Percentiles rank a stretch among this genome's conserved stretches.
These are phyloP conservation scores for Plasmodium gaboni DNA, from an alignment of 169 alveolate genomes.

Conservation along the genomic window DNA sequence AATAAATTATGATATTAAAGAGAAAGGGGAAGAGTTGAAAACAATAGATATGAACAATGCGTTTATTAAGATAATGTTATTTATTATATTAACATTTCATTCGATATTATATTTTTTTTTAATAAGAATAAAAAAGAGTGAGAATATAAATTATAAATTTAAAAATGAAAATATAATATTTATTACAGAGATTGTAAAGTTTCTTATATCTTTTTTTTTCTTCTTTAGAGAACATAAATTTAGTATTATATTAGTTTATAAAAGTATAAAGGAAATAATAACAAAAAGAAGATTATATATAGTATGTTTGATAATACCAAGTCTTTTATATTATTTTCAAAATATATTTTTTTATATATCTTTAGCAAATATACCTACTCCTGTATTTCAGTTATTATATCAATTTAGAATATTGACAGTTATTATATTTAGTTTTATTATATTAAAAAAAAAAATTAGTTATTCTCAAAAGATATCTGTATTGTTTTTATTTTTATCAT, in stretches of 20 bases:
- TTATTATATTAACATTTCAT: slow-evolving; percentile 18
- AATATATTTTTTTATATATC: slow-evolving; percentile 53
- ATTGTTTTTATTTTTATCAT: slow-evolving; percentile 32
- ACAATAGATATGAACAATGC: not conserved
- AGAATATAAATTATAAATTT: slow-evolving; percentile 34
- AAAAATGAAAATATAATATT: slow-evolving; percentile 52
- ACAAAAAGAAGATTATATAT: slow-evolving; percentile 9
- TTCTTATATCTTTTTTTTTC: slow-evolving; percentile 10
- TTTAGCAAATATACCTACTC: slow-evolving; percentile 37
- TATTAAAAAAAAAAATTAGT: slow-evolving; percentile 31
- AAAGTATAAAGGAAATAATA: slow-evolving; percentile 1
- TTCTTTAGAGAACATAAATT: slow-evolving; percentile 31
- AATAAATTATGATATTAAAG: not conserved
- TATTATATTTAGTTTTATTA: slow-evolving; percentile 27
- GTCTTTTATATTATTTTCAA: slow-evolving; percentile 51
- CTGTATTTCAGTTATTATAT: slow-evolving; percentile 56
- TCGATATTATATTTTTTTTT: slow-evolving; percentile 12
- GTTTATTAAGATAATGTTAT: slow-evolving; percentile 6
- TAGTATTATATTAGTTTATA: slow-evolving; percentile 1
- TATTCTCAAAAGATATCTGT: slow-evolving; percentile 28
- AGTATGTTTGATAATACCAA: slow-evolving; percentile 28
- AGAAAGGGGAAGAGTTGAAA: not conserved
- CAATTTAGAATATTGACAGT: slow-evolving; percentile 51
- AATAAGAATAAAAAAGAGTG: slow-evolving; percentile 30
- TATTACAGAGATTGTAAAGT: slow-evolving; percentile 41